Percentiles rank a stretch among this genome's conserved stretches.
These are phyloP conservation scores for Centella asiatica DNA, from an alignment of 129 eudicot species.

Conservation along the genomic window DNA sequence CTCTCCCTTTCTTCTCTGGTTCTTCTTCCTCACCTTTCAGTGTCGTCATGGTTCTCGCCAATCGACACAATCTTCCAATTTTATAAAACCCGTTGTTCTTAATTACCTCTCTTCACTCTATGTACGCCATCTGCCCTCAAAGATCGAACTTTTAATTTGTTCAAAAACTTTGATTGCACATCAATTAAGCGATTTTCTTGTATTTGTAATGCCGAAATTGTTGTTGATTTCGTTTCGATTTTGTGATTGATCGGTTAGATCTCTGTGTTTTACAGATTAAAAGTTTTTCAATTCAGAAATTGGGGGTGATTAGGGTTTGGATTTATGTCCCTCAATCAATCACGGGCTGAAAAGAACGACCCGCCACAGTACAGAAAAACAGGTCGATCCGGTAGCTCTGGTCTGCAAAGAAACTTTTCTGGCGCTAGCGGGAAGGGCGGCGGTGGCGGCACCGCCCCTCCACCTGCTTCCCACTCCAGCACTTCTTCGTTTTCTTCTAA, in stretches of 20 bases:
- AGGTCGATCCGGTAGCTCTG: constrained; percentile 51
- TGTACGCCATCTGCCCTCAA: neutral
- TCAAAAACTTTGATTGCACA: neutral
- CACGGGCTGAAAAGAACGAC: constrained; percentile 72
- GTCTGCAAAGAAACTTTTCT: constrained; percentile 42
- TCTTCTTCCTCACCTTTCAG: neutral
- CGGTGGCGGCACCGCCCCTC: constrained; percentile 40
- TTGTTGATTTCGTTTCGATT: neutral
- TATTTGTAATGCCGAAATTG: constrained; percentile 14
- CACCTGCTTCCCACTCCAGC: constrained; percentile 34
- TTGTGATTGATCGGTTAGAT: constrained; percentile 19
- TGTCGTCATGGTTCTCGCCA: constrained; percentile 23
- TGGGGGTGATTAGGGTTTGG: constrained; percentile 24
- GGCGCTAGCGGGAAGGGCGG: constrained; percentile 66
- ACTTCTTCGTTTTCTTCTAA: constrained; percentile 18
- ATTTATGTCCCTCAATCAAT: constrained; percentile 94
- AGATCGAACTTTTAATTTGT: constrained; percentile 6
- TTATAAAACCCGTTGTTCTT: neutral
- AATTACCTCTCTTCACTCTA: neutral
- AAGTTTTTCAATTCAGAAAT: neutral
- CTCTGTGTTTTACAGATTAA: neutral
- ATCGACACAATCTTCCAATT: constrained; percentile 22
- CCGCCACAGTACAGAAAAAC: constrained; percentile 53
- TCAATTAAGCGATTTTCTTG: neutral
- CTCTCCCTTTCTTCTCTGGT: neutral